A percentile compares a stretch with the other conserved stretches of the same genome.
Conservation (phyloP, 176 grass and related monocot genomes). For the Urochloa ruziziensis region DNA sequence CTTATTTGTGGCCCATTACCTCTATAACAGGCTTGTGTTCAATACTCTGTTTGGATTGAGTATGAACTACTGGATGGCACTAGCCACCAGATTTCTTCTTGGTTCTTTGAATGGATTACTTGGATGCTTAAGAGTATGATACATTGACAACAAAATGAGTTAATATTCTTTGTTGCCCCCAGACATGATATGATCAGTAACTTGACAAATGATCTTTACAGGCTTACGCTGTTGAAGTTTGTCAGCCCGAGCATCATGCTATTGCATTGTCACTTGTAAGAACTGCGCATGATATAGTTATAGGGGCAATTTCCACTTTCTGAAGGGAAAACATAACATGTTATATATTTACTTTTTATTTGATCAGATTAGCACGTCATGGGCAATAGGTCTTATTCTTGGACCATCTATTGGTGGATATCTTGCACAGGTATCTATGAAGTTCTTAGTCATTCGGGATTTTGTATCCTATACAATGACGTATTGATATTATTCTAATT, state of each 20-base stretch:
- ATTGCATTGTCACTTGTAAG: constrained; percentile 68
- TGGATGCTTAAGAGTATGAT: constrained; percentile 49
- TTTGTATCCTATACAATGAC: neutral
- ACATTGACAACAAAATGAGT: neutral
- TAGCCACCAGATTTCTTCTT: constrained; percentile 62
- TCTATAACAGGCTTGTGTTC: constrained; percentile 49
- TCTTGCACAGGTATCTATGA: constrained; percentile 50
- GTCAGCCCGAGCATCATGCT: constrained; percentile 53
- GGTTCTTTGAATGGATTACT: constrained; percentile 64
- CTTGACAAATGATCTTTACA: neutral
- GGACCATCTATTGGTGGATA: constrained; percentile 75
- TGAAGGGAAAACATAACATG: too few species aligned
- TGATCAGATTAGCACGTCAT: constrained; percentile 50
- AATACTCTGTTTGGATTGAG: constrained; percentile 71
- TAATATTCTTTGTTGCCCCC: neutral
- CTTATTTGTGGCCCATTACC: neutral
- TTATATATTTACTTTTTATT: neutral
- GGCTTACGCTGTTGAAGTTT: constrained; percentile 77
- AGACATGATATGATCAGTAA: neutral
- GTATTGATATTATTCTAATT: neutral
- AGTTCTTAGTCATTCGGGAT: neutral
- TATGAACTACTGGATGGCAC: constrained; percentile 62
- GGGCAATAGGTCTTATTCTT: constrained; percentile 75
- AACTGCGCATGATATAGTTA: neutral
- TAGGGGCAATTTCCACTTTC: too few species aligned